These are phyloP conservation scores for Tolypocladium nubicola DNA, from an alignment of 2,329 filamentous ascomycete species.

Conservation along the genomic window DNA sequence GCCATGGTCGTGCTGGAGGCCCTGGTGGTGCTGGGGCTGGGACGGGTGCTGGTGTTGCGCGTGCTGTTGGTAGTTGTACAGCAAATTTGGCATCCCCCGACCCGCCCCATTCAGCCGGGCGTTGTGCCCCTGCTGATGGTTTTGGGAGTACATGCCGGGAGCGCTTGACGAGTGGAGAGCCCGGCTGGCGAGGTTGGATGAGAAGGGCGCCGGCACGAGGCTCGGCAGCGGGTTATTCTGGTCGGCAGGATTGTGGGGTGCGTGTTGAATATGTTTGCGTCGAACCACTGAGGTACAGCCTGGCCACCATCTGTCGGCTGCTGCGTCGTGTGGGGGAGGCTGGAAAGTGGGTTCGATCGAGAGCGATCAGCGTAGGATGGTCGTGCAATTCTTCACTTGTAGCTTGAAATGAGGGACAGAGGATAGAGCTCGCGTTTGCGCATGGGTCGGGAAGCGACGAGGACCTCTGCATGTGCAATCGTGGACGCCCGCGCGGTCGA, in stretches of 20 bases:
- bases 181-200: constrained; percentile 1
- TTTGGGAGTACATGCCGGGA: constrained; percentile 62
- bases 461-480: constrained; percentile 10
- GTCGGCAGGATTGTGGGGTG: constrained; percentile 9
- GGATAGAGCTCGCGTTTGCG: constrained; percentile 25
- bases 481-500: constrained; percentile 6
- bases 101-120: constrained; percentile 56
- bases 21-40: constrained; percentile 53
- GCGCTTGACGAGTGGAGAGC: constrained; percentile 9
- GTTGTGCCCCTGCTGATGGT: constrained; percentile 62
- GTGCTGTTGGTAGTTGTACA: constrained; percentile 60
- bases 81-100: constrained; percentile 51
- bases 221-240: constrained; percentile 13
- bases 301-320: constrained; percentile 14
- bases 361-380: constrained; percentile 9
- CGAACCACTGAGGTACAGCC: constrained; percentile 6
- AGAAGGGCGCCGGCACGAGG: constrained; percentile 14
- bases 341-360: constrained; percentile 3
- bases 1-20: constrained; percentile 47
- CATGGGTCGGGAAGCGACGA: constrained; percentile 21
- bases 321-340: constrained; percentile 1
- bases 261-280: constrained; percentile 1
- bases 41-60: constrained; percentile 51
- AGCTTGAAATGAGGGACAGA: constrained; percentile 19
- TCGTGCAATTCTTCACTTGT: constrained; percentile 18